Evolutionary conservation across 1,284 basidiomycete species (phyloP).

Genomic region (Agaricales sp.): DNA sequence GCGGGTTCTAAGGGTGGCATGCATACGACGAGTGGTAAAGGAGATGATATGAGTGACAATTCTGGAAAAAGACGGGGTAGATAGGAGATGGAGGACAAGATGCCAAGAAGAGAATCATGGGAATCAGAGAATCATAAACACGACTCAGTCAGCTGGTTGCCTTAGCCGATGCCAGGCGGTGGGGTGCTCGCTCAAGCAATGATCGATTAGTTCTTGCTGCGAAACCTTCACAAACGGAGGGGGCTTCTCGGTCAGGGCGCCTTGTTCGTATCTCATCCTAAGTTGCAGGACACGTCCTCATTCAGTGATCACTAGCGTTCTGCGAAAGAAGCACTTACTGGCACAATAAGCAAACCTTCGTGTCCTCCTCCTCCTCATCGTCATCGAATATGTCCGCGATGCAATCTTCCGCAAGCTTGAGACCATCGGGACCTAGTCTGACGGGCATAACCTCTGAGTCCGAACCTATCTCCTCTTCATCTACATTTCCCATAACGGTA

Average conservation of each 20-base stretch:
- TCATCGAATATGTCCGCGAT: constrained; percentile 34
- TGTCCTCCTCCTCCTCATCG: constrained; percentile 25
- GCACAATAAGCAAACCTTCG: constrained; percentile 38
- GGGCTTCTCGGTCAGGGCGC: constrained; percentile 2
- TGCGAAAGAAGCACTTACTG: constrained; percentile 30
- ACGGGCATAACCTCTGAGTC: constrained; percentile 18
- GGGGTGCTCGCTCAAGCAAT: constrained; percentile 23
- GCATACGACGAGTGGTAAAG: too few species aligned
- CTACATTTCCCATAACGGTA: constrained; percentile 15
- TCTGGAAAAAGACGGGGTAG: too few species aligned
- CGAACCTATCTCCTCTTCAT: constrained; percentile 17
- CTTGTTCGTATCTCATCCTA: constrained; percentile 1
- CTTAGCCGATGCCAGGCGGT: constrained; percentile 19
- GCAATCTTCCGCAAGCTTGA: constrained; percentile 30
- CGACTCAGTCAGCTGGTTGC: too few species aligned
- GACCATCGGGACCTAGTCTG: constrained; percentile 27
- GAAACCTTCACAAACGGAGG: constrained; percentile 4
- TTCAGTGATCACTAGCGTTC: too few species aligned
- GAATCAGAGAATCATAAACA: too few species aligned
- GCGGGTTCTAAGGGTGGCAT: too few species aligned
- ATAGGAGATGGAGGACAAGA: too few species aligned
- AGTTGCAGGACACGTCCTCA: background rate
- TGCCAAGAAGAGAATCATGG: too few species aligned
- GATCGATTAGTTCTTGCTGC: constrained; percentile 12
- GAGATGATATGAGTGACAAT: too few species aligned